These are phyloP conservation scores for Cryoendolithus antarcticus DNA, from an alignment of 2,329 filamentous ascomycete species.

Conservation along the genomic window DNA sequence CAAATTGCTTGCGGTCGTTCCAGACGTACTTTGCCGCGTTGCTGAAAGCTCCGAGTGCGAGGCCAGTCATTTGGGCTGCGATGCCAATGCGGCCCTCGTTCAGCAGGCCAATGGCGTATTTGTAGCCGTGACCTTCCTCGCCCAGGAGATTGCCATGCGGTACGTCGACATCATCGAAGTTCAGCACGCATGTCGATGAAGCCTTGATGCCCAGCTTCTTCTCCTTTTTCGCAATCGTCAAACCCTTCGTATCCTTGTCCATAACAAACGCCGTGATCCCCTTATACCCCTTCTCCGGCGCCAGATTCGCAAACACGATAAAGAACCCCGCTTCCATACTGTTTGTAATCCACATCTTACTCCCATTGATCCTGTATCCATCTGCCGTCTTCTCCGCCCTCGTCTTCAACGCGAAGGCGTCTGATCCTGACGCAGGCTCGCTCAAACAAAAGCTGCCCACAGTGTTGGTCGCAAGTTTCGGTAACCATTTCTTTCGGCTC, in stretches of 20 bases:
- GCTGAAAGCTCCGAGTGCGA: slow-evolving; percentile 87
- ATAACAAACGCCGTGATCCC: slow-evolving; percentile 94
- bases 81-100: slow-evolving; percentile 98
- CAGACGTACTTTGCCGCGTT: slow-evolving; percentile 90
- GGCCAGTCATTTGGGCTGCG: slow-evolving; percentile 94
- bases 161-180: slow-evolving; percentile 90
- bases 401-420: slow-evolving; percentile 89
- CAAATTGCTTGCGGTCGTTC: slow-evolving; percentile 98
- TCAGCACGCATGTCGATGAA: slow-evolving; percentile 91
- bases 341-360: slow-evolving; percentile 99
- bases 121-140: slow-evolving; percentile 84
- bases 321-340: slow-evolving; percentile 87
- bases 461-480: slow-evolving; percentile 77
- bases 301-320: slow-evolving; percentile 94
- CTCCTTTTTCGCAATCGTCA: slow-evolving; percentile 97
- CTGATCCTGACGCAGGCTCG: slow-evolving; percentile 62
- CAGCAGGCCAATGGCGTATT: slow-evolving; percentile 86
- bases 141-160: slow-evolving; percentile 82
- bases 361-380: slow-evolving; percentile 77
- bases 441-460: slow-evolving; percentile 42
- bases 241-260: slow-evolving; percentile 78
- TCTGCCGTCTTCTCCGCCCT: slow-evolving; percentile 72
- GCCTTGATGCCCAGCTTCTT: slow-evolving; percentile 98
- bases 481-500: slow-evolving; percentile 75
- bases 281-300: slow-evolving; percentile 86